Evolutionary conservation across 1,284 basidiomycete genomes (phyloP).

Genomic region (Gomphus bonarii): DNA sequence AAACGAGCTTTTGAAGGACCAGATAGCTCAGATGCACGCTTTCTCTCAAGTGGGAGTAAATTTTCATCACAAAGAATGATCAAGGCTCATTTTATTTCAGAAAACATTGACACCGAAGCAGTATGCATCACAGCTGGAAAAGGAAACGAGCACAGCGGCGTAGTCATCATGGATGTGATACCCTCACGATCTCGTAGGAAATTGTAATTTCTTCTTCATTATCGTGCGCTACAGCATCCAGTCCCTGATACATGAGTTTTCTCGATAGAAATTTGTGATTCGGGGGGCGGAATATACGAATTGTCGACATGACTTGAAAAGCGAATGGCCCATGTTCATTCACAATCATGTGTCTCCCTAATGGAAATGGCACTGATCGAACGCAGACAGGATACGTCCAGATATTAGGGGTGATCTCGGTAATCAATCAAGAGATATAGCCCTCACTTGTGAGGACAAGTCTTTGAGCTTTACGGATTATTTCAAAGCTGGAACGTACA

Average conservation of each 20-base stretch:
- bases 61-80: not conserved
- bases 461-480: no score
- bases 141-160: not conserved
- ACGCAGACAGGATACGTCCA: no score
- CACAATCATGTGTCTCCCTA: no score
- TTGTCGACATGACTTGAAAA: not conserved
- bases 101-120: slow-evolving; percentile 70
- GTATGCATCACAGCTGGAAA: slow-evolving; percentile 40
- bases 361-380: no score
- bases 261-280: not conserved
- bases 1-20: slow-evolving; percentile 59
- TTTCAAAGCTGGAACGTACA: no score
- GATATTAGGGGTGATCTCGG: no score
- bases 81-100: slow-evolving; percentile 24
- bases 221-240: not conserved
- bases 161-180: not conserved
- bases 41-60: slow-evolving; percentile 60
- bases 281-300: not conserved
- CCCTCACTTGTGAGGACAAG: no score
- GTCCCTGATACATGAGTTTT: not conserved
- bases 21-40: slow-evolving; percentile 72
- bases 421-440: no score
- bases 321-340: no score
- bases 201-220: not conserved
- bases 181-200: not conserved